Evolutionary conservation across 2,329 filamentous ascomycete genomes (phyloP), one percentile per base, ranked within the genome.

Genomic region (Penicillium nordicum): DNA sequence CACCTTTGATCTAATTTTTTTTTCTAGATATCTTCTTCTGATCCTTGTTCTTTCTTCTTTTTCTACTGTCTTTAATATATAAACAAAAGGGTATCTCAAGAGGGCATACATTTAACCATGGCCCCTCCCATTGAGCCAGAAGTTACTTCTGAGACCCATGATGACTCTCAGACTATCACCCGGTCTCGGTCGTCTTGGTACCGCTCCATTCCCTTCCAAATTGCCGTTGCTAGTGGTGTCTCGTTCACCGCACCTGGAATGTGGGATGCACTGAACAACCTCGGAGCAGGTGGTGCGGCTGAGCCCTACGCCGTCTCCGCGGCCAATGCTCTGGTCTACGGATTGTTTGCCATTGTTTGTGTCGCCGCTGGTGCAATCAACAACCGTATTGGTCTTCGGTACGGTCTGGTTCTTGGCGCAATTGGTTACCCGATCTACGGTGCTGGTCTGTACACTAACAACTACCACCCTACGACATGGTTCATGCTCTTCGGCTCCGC

Each of bases 261-360:
- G 12, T 83, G 81, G 80, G 82, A 81, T 63, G 80, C 81, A 2
- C 78, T 82, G 77, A 82, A 80, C 60, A 71, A 75, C 8, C 70
- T 81, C 5, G 80, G 81, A 18, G 81, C 80, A 0, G 80, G 80
- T 47, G 80, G 80, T 34, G 77, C 77, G 4, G 77, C 81, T 52
- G 73, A 77, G 47, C 80, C 80, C 0, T 82, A 77, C 51, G 75
- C 82, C 1, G 77, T 80, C 36, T 80, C 80, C 41, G 78, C 77
- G 0, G 79, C 77, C 14, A 81, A 81, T 51, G 76, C 79, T 2
- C 67, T 82, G 3, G 73, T 79, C 1, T 82, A 80, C 32, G 76
- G 72, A 0, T 64, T 80, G 25, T 75, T 80, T 71, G 74, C 74
- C 4, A 63, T 81, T 25, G 72, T 78, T 1, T 81, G 79, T 58